A percentile compares a stretch with the other conserved stretches of the same genome.
These are phyloP conservation scores for Cardamine occulta DNA, from an alignment of 345 rosid genomes.

Conservation along the genomic window DNA sequence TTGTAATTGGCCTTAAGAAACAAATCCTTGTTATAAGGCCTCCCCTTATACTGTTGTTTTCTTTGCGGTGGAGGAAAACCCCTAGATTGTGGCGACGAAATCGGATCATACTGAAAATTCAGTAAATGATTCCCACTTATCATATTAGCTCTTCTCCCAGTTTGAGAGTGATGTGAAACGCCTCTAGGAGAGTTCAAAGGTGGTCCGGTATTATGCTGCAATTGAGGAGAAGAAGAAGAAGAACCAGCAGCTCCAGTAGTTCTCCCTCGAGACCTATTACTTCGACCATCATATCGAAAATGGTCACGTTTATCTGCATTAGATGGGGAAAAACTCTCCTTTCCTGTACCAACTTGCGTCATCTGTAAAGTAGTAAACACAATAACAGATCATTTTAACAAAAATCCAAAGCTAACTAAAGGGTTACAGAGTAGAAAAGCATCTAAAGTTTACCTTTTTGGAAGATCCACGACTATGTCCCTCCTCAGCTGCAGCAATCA, in stretches of 20 bases:
- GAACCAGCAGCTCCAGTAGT: constrained; percentile 41
- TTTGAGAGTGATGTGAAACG: constrained; percentile 47
- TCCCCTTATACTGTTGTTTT: constrained; percentile 64
- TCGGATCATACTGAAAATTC: constrained; percentile 93
- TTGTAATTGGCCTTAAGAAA: constrained; percentile 97
- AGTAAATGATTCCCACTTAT: constrained; percentile 82
- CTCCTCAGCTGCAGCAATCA: constrained; percentile 39
- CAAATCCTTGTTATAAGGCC: constrained; percentile 86
- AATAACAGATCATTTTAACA: background rate
- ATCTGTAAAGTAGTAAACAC: constrained; percentile 50
- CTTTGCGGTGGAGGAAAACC: constrained; percentile 57
- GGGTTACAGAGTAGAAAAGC: background rate
- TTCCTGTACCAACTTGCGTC: constrained; percentile 49
- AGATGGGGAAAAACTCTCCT: constrained; percentile 46
- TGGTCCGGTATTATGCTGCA: constrained; percentile 49
- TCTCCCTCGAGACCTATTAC: constrained; percentile 59
- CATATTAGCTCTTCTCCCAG: constrained; percentile 74
- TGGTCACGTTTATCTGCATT: constrained; percentile 38
- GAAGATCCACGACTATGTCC: constrained; percentile 30
- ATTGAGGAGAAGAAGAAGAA: constrained; percentile 40
- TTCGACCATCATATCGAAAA: constrained; percentile 41
- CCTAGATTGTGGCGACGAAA: constrained; percentile 62
- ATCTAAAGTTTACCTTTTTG: constrained; percentile 36
- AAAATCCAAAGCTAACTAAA: background rate
- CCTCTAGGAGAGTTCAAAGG: constrained; percentile 50